These are phyloP conservation scores for Aspergillus pseudoterreus DNA, from an alignment of 2,329 filamentous ascomycete genomes.

Conservation along the genomic window DNA sequence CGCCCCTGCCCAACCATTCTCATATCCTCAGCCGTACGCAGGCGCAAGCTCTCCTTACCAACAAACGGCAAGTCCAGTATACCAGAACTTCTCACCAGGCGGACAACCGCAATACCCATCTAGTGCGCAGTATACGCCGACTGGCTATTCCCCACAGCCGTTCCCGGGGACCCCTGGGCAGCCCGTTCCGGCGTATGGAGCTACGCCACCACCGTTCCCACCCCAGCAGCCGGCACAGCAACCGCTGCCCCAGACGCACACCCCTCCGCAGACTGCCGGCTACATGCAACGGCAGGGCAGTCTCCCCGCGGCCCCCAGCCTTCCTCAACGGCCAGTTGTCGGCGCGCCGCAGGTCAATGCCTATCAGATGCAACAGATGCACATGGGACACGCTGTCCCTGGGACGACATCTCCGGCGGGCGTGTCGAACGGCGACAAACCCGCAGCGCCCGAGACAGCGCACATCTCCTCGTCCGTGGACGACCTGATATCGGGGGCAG, in stretches of 20 bases:
- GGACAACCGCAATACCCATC: slow-evolving; percentile 33
- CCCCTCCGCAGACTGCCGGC: slow-evolving; percentile 37
- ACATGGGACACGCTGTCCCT: slow-evolving; percentile 46
- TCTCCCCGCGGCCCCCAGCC: slow-evolving; percentile 53
- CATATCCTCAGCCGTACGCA: slow-evolving; percentile 41
- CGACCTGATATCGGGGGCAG: slow-evolving; percentile 49
- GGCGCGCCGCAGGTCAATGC: slow-evolving; percentile 51
- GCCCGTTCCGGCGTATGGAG: slow-evolving; percentile 35
- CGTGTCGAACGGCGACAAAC: slow-evolving; percentile 29
- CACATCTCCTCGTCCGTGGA: slow-evolving; percentile 46
- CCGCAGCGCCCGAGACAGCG: slow-evolving; percentile 14
- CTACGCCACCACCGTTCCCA: slow-evolving; percentile 40
- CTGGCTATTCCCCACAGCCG: slow-evolving; percentile 30
- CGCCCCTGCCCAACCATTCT: slow-evolving; percentile 31
- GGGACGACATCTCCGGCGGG: slow-evolving; percentile 20
- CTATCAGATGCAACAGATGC: slow-evolving; percentile 55
- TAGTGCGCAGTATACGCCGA: slow-evolving; percentile 27
- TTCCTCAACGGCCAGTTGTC: slow-evolving; percentile 60
- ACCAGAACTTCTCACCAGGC: slow-evolving; percentile 34
- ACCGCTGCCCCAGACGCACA: slow-evolving; percentile 35
- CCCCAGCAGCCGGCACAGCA: slow-evolving; percentile 27
- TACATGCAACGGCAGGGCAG: slow-evolving; percentile 51
- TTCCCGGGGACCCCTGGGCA: slow-evolving; percentile 23
- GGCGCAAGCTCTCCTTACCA: slow-evolving; percentile 42
- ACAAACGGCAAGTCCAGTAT: slow-evolving; percentile 38